phyloP scores from a whole-genome alignment of 352 stramenopile genomes.

The Pythium oligandrum region DNA sequence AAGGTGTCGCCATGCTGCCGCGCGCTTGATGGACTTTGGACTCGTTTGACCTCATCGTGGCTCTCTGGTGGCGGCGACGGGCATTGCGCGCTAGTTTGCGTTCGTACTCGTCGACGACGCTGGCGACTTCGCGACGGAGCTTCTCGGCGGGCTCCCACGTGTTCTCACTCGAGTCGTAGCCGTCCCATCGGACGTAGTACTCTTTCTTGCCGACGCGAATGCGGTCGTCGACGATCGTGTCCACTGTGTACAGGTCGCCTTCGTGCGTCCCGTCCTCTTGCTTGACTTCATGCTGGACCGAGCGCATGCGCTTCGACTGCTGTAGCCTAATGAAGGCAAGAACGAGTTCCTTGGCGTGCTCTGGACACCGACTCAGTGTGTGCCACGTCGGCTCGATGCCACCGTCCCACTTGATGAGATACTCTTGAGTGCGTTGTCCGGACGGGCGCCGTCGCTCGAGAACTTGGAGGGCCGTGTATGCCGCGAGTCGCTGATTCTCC shows the following conservation, averaged over 20 bases:
- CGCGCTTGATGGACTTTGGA: too few species aligned
- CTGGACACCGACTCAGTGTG: slow-evolving; percentile 1
- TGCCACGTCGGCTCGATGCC: slow-evolving; percentile 1
- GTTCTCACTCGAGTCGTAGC: slow-evolving; percentile 57
- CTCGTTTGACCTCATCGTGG: background rate
- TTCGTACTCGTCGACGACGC: slow-evolving; percentile 58
- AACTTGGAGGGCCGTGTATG: too few species aligned
- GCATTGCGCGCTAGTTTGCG: slow-evolving; percentile 1
- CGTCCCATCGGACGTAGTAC: slow-evolving; percentile 68
- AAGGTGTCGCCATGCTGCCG: too few species aligned
- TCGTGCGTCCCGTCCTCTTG: background rate
- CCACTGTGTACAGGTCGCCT: slow-evolving; percentile 41
- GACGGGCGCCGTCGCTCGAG: too few species aligned
- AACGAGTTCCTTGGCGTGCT: slow-evolving; percentile 1
- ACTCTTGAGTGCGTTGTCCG: background rate
- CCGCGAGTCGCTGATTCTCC: too few species aligned
- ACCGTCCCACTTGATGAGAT: slow-evolving; percentile 6
- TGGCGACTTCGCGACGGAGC: slow-evolving; percentile 42
- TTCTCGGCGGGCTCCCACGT: slow-evolving; percentile 55
- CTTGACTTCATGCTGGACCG: slow-evolving; percentile 1
- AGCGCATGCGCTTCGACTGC: background rate
- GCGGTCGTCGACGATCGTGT: slow-evolving; percentile 56
- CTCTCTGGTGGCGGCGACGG: slow-evolving; percentile 1
- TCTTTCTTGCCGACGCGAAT: slow-evolving; percentile 32
- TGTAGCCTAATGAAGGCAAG: background rate